Base-by-base conservation (phyloP, 306 rosid species). In the Sindora glabra region DNA sequence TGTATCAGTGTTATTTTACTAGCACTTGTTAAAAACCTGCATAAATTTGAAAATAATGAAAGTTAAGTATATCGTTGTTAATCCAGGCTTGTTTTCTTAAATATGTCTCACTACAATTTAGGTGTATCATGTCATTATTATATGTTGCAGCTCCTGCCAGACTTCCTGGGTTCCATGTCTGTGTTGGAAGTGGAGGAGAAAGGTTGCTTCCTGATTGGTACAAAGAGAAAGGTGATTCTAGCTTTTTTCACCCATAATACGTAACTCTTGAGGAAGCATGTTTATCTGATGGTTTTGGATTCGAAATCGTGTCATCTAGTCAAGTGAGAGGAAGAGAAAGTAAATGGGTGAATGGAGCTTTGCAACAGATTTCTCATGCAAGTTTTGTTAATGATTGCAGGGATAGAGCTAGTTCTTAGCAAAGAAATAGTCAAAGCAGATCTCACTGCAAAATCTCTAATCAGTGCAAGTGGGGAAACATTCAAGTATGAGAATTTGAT, bases 181-280 rank as follows among this genome's bases (percentile, higher is more conserved):
- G 94, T 73, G 99, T 92, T 71, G 99, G 97, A 72, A 83, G 90
- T 67, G 96, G 99, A 24, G 96, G 99, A 64, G 97, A 92, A 74
- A 84, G 83, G 77, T 81, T 89, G 65, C 81, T 82, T 68, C 89
- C 89, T 41, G 97, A 78, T 42, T 89, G 95, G 96, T 92, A 92
- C 86, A 64, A 50, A 16, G 94, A 80, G 83, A 84, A 89, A 67
- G 99, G 99, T 92, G 48, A 76, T 42, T 32, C 63, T 64, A 60
- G 64, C 23, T 49, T 17, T 44, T n/a, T 27, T 19, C 62, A 37
- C 30, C 52, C 44, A 42, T 37, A 55, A 44, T 4, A 56, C 15
- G 13, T 24, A 8, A 13, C n/a, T 62, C 34, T 56, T 56, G 4
- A 60, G 50, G 39, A 29, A 14, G 40, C 38, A 30, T 60, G 54